Percentiles rank a stretch among this genome's conserved stretches.
These are phyloP conservation scores for Botryotinia narcissicola DNA, from an alignment of 2,329 filamentous ascomycete species.

Conservation along the genomic window DNA sequence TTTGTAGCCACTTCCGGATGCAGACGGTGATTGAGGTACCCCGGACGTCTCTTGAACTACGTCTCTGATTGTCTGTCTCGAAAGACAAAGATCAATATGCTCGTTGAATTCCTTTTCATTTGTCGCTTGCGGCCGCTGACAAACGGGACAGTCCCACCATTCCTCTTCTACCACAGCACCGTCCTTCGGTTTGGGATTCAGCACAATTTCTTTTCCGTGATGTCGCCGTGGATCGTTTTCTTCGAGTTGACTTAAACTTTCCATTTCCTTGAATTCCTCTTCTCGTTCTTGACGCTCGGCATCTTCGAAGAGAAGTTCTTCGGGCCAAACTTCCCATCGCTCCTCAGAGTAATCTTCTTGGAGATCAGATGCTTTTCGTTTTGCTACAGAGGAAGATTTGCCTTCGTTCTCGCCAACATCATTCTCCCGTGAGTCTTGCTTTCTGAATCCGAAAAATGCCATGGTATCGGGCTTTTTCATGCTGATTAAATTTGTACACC, in stretches of 20 bases:
- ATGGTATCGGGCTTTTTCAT: slow-evolving; percentile 77
- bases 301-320: slow-evolving; percentile 60
- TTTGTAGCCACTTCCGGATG: not conserved
- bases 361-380: slow-evolving; percentile 41
- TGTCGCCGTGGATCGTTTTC: slow-evolving; percentile 38
- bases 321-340: slow-evolving; percentile 67
- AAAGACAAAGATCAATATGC: slow-evolving; percentile 91
- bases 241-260: slow-evolving; percentile 54
- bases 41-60: slow-evolving; percentile 57
- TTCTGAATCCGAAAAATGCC: slow-evolving; percentile 71
- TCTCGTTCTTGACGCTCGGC: slow-evolving; percentile 58
- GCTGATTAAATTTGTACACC: slow-evolving; percentile 83
- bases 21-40: not conserved
- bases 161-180: slow-evolving; percentile 41
- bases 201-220: slow-evolving; percentile 53
- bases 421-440: slow-evolving; percentile 30
- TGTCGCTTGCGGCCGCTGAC: slow-evolving; percentile 68
- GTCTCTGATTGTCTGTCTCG: slow-evolving; percentile 80
- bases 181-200: slow-evolving; percentile 42
- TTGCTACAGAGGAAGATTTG: slow-evolving; percentile 30
- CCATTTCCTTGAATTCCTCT: slow-evolving; percentile 59
- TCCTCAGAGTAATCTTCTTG: slow-evolving; percentile 43
- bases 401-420: slow-evolving; percentile 23
- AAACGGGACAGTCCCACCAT: slow-evolving; percentile 87
- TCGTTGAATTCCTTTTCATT: slow-evolving; percentile 80